Conservation (phyloP, 2,329 filamentous ascomycete genomes). For the Colletotrichum tropicicola region DNA sequence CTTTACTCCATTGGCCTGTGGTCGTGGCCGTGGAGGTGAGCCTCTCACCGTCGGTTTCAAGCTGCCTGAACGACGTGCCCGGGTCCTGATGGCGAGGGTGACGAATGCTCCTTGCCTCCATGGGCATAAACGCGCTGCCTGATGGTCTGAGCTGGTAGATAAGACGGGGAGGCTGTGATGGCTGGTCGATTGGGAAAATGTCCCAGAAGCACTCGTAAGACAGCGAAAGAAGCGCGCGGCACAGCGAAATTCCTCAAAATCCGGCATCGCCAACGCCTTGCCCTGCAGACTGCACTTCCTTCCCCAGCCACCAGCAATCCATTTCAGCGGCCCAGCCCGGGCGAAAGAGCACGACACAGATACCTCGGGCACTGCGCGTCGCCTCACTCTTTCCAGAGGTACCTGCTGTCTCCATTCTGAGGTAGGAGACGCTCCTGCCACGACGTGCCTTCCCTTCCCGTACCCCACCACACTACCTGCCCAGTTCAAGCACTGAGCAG, state of each 20-base stretch:
- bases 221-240: background rate
- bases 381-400: constrained; percentile 10
- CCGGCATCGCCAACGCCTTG: too few species aligned
- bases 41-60: constrained; percentile 22
- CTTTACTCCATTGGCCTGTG: constrained; percentile 18
- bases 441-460: constrained; percentile 14
- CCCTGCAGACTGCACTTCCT: background rate
- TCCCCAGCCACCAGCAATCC: constrained; percentile 1
- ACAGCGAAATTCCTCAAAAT: too few species aligned
- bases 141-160: background rate
- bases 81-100: constrained; percentile 4
- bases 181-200: background rate
- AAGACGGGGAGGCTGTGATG: background rate
- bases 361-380: background rate
- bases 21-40: background rate
- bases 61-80: constrained; percentile 14
- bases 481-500: constrained; percentile 18
- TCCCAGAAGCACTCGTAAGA: background rate
- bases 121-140: constrained; percentile 11
- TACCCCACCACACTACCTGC: constrained; percentile 31
- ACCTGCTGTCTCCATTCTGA: constrained; percentile 3
- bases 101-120: constrained; percentile 11
- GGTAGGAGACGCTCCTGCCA: background rate
- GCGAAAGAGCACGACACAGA: background rate
- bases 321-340: constrained; percentile 7